Evolutionary conservation across 1,139 yeast genomes (phyloP).

Genomic region (Zygoascus meyerae): DNA sequence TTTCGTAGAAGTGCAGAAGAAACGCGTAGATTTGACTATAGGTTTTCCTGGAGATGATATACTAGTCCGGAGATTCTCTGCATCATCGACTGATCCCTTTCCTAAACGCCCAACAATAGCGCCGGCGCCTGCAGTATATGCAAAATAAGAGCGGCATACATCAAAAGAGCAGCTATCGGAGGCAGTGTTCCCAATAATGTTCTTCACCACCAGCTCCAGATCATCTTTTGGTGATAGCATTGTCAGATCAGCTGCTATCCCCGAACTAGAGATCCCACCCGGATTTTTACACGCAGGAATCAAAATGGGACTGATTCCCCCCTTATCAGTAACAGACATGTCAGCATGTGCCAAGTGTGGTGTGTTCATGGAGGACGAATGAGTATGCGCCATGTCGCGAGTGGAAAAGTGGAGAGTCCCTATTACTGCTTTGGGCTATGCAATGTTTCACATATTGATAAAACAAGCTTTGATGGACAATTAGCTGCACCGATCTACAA

Average conservation of each 20-base stretch:
- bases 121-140: constrained; percentile 65
- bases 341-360: constrained; percentile 3
- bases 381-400: no score
- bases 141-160: constrained; percentile 41
- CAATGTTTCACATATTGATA: no score
- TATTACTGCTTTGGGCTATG: constrained; percentile 3
- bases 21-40: constrained; percentile 15
- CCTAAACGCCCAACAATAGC: constrained; percentile 44
- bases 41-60: constrained; percentile 32
- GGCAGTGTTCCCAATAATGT: constrained; percentile 41
- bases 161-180: constrained; percentile 37
- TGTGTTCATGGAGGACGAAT: neutral
- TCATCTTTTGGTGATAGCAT: neutral
- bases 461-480: no score
- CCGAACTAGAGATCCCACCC: no score
- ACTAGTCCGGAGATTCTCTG: constrained; percentile 66
- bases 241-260: neutral
- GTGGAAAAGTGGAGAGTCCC: neutral
- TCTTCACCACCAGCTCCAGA: constrained; percentile 1
- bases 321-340: neutral
- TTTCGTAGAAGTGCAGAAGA: constrained; percentile 25
- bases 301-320: no score
- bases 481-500: no score
- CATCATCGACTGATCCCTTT: constrained; percentile 42
- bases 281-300: no score